Base-by-base conservation (phyloP, 192 early-diverging fungal species). In the Obelidium mucronatum region DNA sequence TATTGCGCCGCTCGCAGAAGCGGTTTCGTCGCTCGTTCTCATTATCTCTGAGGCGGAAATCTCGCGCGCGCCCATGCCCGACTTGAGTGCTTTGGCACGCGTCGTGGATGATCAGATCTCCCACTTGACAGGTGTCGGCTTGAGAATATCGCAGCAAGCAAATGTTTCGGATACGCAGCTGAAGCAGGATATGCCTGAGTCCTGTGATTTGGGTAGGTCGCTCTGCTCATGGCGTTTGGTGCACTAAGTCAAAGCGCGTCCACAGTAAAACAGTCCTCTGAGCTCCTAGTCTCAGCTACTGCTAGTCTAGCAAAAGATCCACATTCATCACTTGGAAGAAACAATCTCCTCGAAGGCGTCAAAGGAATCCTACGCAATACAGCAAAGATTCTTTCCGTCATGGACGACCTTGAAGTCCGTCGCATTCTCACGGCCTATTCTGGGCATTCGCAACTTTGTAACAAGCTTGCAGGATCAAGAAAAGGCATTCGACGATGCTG, bases 351-450 rank as follows among this genome's bases (percentile, higher is more conserved):
- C 3, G 84, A 87, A 15, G 78, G 80, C 37, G 83, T 87, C 24
- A 83, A 84, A 59, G 87, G 87, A 26, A 87, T 89, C 51, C 77
- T 89, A 24, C n/a, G 52, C 4, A 85, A 84, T 37, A 87, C 85
- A 8, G 77, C 81, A 17, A 11, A 63, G 2, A 76, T 89, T 6
- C 84, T 89, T 35, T 73, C 74, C 62, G 75, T 74, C 0, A 79
- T 80, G 44, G 87, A 89, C 61, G 84, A 86, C 42, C 68, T 79
- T 13, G 87, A 88, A 78, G 78, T 85, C 22, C 82, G 82, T 28
- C 79, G 81, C 34, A 81, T 86, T 66, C 60, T 88, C 35, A 66
- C 58, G 30, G 35, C 52, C 19, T 74, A n/a, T 78, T 42, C 6
- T n/a, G 0, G 30, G 52, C 24, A 35, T 83, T 36, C 75, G 75